Base-by-base conservation (phyloP, 2,329 filamentous ascomycete species). In the Verticillium tricorpus region DNA sequence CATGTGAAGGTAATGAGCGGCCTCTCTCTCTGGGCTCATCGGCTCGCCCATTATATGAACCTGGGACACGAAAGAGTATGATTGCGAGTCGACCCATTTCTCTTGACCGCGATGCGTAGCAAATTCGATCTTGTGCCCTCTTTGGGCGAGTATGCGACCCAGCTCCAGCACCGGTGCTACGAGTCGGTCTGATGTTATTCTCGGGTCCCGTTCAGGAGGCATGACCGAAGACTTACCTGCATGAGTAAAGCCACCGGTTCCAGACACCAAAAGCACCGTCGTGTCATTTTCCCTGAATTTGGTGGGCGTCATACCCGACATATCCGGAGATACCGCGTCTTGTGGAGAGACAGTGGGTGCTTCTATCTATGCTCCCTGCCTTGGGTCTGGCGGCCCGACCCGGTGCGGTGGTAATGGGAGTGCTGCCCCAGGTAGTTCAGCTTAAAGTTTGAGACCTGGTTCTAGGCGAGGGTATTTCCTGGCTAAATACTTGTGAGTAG, bases 191-290 rank as follows among this genome's bases (percentile, higher is more conserved):
- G 6, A 40, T 40, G 45, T 25, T 8, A 22, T 22, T 25, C 45
- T 25, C 45, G 9, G n/a, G 67, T 65, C 22, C 72, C 73, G 35
- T 77, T 15, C 60, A 78, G 69, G 6, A 77, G 67, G 1, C 74
- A 74, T 2, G 71, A 75, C 39, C n/a, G 37, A 31, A 59, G 17
- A 56, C 58, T 32, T 64, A 70, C 71, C 68, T 25, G 73, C 73
- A 56, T 76, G 73, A 5, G 73, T 76, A 59, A 73, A 75, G 35
- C 74, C 74, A n/a, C 74, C 73, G 3, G 69, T 70, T 3, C 73
- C 74, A 22, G 69, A 73, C 7, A 75, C 69, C 32, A 76, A 66
- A 55, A 76, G 69, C 25, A 76, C 70, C 3, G 22, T 58, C 8
- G 22, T 28, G 12, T 3, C 37, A 40, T 15, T 12, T 7, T 15